Percentiles rank a stretch among this genome's conserved stretches.
These are phyloP conservation scores for Globisporangium nodosum DNA, from an alignment of 352 stramenopile genomes.

Conservation along the genomic window DNA sequence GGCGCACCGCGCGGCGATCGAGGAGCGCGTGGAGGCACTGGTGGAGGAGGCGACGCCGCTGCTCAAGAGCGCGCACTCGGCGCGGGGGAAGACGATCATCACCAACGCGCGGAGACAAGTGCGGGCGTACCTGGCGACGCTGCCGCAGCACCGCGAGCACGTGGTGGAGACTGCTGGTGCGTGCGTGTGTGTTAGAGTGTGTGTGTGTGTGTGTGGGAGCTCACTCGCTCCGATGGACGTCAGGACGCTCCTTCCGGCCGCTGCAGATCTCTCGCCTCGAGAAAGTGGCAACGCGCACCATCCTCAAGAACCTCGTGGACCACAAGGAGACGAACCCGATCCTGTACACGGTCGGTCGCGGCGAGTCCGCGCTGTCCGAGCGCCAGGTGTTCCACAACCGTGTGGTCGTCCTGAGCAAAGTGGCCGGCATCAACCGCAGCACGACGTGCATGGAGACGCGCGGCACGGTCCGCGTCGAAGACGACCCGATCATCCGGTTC, in stretches of 20 bases:
- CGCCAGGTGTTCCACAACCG: slow-evolving; percentile 22
- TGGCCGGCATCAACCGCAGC: slow-evolving; percentile 43
- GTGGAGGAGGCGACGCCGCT: slow-evolving; percentile 36
- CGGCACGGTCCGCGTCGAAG: slow-evolving; percentile 50
- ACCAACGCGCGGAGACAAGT: slow-evolving; percentile 35
- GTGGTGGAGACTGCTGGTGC: slow-evolving; percentile 11
- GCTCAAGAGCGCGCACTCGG: slow-evolving; percentile 26
- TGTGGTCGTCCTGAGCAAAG: slow-evolving; percentile 36
- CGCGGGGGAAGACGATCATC: slow-evolving; percentile 27
- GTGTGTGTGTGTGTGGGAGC: background rate
- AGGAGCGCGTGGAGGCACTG: slow-evolving; percentile 25
- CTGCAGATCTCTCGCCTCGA: slow-evolving; percentile 37
- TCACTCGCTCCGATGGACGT: background rate
- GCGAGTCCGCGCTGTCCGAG: slow-evolving; percentile 32
- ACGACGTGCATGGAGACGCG: slow-evolving; percentile 58
- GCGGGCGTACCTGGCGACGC: slow-evolving; percentile 25
- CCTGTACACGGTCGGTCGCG: slow-evolving; percentile 39
- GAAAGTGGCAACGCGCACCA: slow-evolving; percentile 34
- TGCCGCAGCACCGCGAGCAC: slow-evolving; percentile 23
- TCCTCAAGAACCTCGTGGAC: slow-evolving; percentile 30
- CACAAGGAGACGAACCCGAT: slow-evolving; percentile 14
- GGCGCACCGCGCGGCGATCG: slow-evolving; percentile 16
- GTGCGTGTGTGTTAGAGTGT: background rate
- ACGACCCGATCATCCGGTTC: slow-evolving; percentile 81
- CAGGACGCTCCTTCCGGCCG: slow-evolving; percentile 12